Base-by-base conservation (phyloP, 1,139 yeast genomes). In the Arxiozyma telluris region DNA sequence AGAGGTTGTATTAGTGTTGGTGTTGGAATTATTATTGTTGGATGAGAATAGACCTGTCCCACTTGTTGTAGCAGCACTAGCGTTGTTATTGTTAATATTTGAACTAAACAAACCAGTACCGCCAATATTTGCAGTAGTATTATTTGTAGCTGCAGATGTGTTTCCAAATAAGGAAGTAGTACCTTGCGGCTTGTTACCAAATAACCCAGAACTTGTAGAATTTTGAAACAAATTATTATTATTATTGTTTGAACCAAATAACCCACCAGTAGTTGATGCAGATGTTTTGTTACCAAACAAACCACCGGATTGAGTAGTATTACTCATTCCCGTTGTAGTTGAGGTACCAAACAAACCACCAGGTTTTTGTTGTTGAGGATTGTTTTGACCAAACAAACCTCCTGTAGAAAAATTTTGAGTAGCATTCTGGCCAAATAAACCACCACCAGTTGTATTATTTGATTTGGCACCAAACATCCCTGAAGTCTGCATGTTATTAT, bases 21-120 rank as follows among this genome's bases (percentile, higher is more conserved):
- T 49, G 51, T 57, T 53, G n/a, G 34, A 47, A 17, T 52, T 11
- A 21, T 39, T 41, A 50, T 56, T 57, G 44, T 56, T 61, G 50
- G 47, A 56, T 44, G 55, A 67, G 46, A 68, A 53, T 1, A 65
- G 59, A 38, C 63, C 64, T 22, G 65, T 53, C 3, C 68, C 67
- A 17, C 67, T 65, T 17, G 59, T 55, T 34, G 56, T 47, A 27
- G 59, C 45, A 3, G 63, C 48, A 15, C n/a, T n/a, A n/a, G 61
- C 54, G 30, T 59, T 59, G 58, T 58, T 53, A 58, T 55, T 53
- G 58, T 55, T 58, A 2, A 55, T 64, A 48, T 57, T 56, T 30
- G 47, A 30, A 21, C 72, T 73, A 56, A 72, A 70, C 41, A 70
- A 56, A 12, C 72, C 71, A 41, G 56, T 57, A 21, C 58, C 51